Conservation (phyloP, 306 rosid genomes). For the Inga oerstediana region DNA sequence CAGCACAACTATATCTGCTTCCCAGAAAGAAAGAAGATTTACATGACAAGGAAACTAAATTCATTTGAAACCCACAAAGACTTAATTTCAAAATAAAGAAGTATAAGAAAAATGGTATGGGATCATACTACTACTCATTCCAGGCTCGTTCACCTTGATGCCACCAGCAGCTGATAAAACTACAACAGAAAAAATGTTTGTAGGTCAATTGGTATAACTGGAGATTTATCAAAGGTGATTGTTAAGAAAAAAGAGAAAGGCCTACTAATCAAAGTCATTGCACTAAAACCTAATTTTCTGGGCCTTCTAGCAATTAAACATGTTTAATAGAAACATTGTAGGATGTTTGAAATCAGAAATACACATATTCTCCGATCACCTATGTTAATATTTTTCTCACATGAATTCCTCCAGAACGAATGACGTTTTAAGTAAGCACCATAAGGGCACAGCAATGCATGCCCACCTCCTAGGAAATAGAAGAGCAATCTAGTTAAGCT, state of each 20-base stretch:
- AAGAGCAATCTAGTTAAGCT: not conserved
- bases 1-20: slow-evolving; percentile 75
- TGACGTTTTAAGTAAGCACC: not conserved
- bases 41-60: slow-evolving; percentile 27
- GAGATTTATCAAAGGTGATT: not conserved
- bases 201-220: slow-evolving; percentile 31
- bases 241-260: slow-evolving; percentile 1
- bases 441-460: not conserved
- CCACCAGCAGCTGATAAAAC: slow-evolving; percentile 97
- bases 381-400: not conserved
- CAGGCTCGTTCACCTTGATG: slow-evolving; percentile 72
- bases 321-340: not conserved
- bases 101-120: slow-evolving; percentile 35
- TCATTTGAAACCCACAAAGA: not conserved
- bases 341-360: not conserved
- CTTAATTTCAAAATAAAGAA: slow-evolving; percentile 7
- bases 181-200: slow-evolving; percentile 41
- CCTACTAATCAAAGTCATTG: not conserved
- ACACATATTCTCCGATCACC: not conserved
- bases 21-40: slow-evolving; percentile 15
- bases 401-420: not conserved
- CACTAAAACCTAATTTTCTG: not conserved
- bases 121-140: slow-evolving; percentile 55
- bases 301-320: not conserved
- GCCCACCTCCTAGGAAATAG: not conserved